phyloP scores from a whole-genome alignment of 495 filamentous ascomycete genomes.

The Astrothelium macrocarpum region DNA sequence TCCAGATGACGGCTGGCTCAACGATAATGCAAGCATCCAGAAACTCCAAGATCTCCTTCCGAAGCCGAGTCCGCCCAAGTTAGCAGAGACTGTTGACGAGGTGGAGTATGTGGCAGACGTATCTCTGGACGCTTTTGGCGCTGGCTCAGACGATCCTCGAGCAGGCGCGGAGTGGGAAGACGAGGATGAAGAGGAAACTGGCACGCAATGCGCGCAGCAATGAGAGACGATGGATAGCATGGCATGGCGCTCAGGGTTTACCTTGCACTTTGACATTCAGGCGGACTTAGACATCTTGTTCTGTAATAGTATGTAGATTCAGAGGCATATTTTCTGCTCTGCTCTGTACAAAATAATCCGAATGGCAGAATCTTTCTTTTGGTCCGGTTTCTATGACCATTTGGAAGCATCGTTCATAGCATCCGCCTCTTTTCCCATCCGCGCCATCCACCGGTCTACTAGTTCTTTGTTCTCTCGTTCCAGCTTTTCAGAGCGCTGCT shows the following conservation, averaged over 20 bases:
- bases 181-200: conserved; percentile 52
- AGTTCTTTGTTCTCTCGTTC: conserved; percentile 79
- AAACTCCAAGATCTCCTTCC: conserved; percentile 69
- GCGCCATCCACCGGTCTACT: conserved; percentile 81
- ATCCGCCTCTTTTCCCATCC: conserved; percentile 77
- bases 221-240: conserved; percentile 36
- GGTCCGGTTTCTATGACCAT: conserved; percentile 18
- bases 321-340: neutral
- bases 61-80: conserved; percentile 34
- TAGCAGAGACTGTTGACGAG: conserved; percentile 72
- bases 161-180: conserved; percentile 73
- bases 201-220: conserved; percentile 50
- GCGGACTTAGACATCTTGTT: conserved; percentile 1
- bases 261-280: neutral
- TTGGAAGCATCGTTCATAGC: conserved; percentile 62
- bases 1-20: conserved; percentile 74
- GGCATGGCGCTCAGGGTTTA: neutral
- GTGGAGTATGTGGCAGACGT: conserved; percentile 75
- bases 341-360: neutral
- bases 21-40: conserved; percentile 54
- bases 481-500: conserved; percentile 57
- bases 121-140: conserved; percentile 66
- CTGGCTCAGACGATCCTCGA: conserved; percentile 56
- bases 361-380: neutral
- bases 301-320: neutral